phyloP scores from a whole-genome alignment of 1,139 yeast species.

The Arxiozyma heterogenica region DNA sequence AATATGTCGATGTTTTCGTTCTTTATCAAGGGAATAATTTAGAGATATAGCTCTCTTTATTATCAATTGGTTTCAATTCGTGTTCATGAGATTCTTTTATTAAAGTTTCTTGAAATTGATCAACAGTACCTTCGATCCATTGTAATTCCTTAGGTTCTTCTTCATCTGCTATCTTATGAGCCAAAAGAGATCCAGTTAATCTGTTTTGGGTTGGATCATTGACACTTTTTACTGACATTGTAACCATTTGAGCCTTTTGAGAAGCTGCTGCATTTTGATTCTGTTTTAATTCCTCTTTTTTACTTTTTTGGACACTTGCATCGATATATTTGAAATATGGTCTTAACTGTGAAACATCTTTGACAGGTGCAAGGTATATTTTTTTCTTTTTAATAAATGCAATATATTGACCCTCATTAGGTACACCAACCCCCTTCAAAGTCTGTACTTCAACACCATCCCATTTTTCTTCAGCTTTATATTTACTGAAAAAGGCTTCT shows the following conservation, averaged over 20 bases:
- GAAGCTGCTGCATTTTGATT: conserved; percentile 37
- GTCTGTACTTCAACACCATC: conserved; percentile 62
- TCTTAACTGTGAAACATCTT: conserved; percentile 65
- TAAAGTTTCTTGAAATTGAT: conserved; percentile 23
- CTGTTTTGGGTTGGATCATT: conserved; percentile 49
- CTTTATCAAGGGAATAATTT: conserved; percentile 11
- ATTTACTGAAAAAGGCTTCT: conserved; percentile 54
- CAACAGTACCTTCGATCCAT: conserved; percentile 26
- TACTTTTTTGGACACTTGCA: conserved; percentile 32
- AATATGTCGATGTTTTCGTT: not conserved
- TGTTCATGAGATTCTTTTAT: conserved; percentile 19
- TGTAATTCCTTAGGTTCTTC: conserved; percentile 43
- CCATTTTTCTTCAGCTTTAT: conserved; percentile 40
- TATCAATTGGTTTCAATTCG: conserved; percentile 17
- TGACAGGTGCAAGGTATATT: conserved; percentile 57
- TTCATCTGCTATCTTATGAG: conserved; percentile 66
- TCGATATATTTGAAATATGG: conserved; percentile 77
- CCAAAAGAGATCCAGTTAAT: conserved; percentile 71
- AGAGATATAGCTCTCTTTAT: conserved; percentile 17
- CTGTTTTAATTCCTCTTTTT: conserved; percentile 33
- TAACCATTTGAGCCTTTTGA: conserved; percentile 54
- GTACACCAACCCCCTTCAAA: conserved; percentile 57
- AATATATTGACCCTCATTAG: conserved; percentile 49
- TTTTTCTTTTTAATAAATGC: conserved; percentile 43
- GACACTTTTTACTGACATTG: conserved; percentile 66